Base-by-base conservation (phyloP, 2,329 filamentous ascomycete species). In the Fonsecaea monophora region DNA sequence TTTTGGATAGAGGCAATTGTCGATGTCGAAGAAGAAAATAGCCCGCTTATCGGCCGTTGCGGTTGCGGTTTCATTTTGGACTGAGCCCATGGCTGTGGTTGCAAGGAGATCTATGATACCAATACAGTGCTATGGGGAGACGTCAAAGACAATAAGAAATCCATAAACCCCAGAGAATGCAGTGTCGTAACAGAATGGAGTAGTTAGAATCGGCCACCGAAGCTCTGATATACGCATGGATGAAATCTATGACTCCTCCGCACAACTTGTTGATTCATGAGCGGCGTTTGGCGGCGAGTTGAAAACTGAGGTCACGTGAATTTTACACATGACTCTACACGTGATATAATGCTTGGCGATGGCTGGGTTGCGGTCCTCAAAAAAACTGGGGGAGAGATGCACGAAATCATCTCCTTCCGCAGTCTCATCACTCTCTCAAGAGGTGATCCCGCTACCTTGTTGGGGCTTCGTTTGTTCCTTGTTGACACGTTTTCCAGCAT, bases 1-100 rank as follows among this genome's bases (percentile, higher is more conserved):
- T 80, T 90, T 93, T 0, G 94, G 89, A 75, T 97, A 98, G 64
- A 98, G 87, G 80, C 96, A 99, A 77, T 99, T 99, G 84, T 99
- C 95, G 76, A 99, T 98, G 77, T 99, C 95, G 76, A 97, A 98
- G 78, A 87, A 89, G 77, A 89, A 86, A 21, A 91, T 83, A 1
- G 70, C 69, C 40, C 70, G 58, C 25, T 61, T 48, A 62, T 73
- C 70, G 30, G 54, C 18, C 32, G 54, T 18, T 3, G 8, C 30
- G 13, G 13, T 30, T 32, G 54, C 18, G 37, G 54, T 18, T 3
- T n/a, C 42, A 6, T 6, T 30, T 32, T 59, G 48, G 25, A 65
- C 55, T 34, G 65, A 65, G 25, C 66, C 69, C 69, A 71, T 71
- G 8, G 5, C 9, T 30, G 10, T 61, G 53, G 37, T 53, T 48